Conservation (phyloP, 1,284 basidiomycete genomes). For the Thelephora terrestris region DNA sequence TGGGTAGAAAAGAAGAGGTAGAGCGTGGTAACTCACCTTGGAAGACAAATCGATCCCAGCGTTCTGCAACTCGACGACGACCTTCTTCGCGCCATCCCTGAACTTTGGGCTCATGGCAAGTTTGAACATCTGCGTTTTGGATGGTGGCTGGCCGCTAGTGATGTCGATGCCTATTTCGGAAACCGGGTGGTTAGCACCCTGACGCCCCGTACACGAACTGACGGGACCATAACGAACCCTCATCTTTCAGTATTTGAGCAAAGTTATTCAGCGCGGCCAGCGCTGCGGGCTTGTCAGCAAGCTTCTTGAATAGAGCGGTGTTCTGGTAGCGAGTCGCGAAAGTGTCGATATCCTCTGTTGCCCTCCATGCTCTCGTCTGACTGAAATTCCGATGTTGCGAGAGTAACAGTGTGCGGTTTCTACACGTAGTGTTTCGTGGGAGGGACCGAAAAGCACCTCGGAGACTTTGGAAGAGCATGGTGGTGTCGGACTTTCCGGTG, state of each 20-base stretch:
- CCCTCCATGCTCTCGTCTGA: constrained; percentile 11
- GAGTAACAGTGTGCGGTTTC: constrained; percentile 4
- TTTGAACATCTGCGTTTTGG: constrained; percentile 29
- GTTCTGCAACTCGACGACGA: constrained; percentile 44
- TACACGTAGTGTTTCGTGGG: background rate
- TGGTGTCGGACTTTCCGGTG: constrained; percentile 3
- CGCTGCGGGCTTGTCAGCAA: constrained; percentile 40
- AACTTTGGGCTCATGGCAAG: constrained; percentile 44
- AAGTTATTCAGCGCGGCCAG: constrained; percentile 37
- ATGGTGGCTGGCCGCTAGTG: constrained; percentile 31
- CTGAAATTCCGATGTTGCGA: constrained; percentile 12
- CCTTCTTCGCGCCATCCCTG: constrained; percentile 32
- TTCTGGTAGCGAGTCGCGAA: constrained; percentile 32
- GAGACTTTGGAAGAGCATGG: background rate
- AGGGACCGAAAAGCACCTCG: background rate
- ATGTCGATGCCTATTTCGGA: constrained; percentile 35
- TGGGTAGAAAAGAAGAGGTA: background rate
- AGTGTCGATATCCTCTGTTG: constrained; percentile 25
- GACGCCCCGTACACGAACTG: background rate
- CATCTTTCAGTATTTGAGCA: constrained; percentile 34
- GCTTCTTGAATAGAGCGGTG: constrained; percentile 36
- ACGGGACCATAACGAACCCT: constrained; percentile 29
- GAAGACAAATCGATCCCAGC: constrained; percentile 46
- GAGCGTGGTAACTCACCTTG: constrained; percentile 18
- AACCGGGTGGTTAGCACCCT: background rate